These are phyloP conservation scores for Colletotrichum costaricense DNA, from an alignment of 2,329 filamentous ascomycete species.

Conservation along the genomic window DNA sequence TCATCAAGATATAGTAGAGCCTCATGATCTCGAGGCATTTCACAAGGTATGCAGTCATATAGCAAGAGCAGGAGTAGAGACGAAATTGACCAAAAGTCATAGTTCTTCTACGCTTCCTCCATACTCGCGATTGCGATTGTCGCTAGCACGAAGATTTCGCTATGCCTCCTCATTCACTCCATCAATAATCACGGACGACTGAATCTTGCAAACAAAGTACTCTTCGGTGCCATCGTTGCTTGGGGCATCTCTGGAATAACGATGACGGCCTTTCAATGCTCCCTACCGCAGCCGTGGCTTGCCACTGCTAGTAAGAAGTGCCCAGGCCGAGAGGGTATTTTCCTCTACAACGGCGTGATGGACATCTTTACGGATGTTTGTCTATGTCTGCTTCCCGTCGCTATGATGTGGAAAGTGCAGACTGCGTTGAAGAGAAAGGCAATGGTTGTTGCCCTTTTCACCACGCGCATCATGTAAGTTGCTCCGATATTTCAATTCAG, in stretches of 20 bases:
- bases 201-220: background rate
- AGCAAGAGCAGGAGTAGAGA: too few species aligned
- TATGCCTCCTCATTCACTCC: conserved; percentile 2
- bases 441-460: background rate
- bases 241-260: conserved; percentile 4
- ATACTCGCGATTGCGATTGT: background rate
- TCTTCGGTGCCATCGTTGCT: background rate
- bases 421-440: background rate
- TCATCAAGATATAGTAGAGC: background rate
- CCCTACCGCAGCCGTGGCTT: conserved; percentile 3
- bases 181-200: conserved; percentile 11
- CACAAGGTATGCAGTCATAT: background rate
- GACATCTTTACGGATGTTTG: background rate
- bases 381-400: background rate
- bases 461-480: conserved; percentile 1
- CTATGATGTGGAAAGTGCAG: conserved; percentile 22
- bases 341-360: conserved; percentile 3
- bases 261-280: background rate
- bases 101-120: background rate
- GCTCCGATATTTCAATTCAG: background rate
- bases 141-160: background rate
- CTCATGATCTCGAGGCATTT: background rate
- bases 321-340: background rate
- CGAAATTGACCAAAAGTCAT: background rate
- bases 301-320: background rate